Evolutionary conservation across 306 rosid genomes (phyloP), one percentile per base, ranked within the genome.

Genomic region (Hylodesmum podocarpum): DNA sequence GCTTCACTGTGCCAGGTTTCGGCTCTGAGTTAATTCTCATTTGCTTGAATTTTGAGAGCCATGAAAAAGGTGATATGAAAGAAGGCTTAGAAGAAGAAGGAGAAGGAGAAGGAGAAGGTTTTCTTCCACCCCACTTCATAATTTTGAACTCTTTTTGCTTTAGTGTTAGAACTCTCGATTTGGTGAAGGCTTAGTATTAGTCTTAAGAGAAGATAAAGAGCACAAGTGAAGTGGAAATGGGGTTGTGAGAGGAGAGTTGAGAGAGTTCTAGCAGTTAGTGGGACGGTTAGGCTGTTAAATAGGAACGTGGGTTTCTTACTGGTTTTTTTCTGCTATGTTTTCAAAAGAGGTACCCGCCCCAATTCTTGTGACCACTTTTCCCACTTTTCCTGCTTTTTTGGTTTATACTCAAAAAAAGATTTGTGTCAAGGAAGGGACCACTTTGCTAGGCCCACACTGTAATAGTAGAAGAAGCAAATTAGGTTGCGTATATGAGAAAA

Each of bases 301-400:
- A 81, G 87, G 86, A 78, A 89, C 89, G 86, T 88, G 88, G 86
- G 89, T 86, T 86, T 85, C 86, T 40, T 77, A 50, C 69, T 85
- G 57, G 49, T 64, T 24, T 78, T 74, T 39, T 78, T 53, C 10
- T 68, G 76, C 66, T 81, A 27, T 43, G 63, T 78, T 89, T 95
- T 95, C 90, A 90, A 95, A 95, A 88, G 97, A 88, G 87, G 89
- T 57, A 53, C 97, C 99, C 97, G 94, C 97, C 94, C 80, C 80
- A 83, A 84, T 75, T 85, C 89, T 58, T 88, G 97, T 90, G 99
- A 90, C 94, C 90, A 87, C 96, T 89, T 90, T 89, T 78, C 22
- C 43, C 69, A 58, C 88, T 89, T 89, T 58, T 58, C 65, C 18
- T 25, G 33, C 63, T 55, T 55, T 55, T 84, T 16, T 70, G 70